Percentiles rank a stretch among this genome's conserved stretches.
Evolutionary conservation across 148 eudicot genomes (phyloP).

Genomic region (Agrostemma githago): DNA sequence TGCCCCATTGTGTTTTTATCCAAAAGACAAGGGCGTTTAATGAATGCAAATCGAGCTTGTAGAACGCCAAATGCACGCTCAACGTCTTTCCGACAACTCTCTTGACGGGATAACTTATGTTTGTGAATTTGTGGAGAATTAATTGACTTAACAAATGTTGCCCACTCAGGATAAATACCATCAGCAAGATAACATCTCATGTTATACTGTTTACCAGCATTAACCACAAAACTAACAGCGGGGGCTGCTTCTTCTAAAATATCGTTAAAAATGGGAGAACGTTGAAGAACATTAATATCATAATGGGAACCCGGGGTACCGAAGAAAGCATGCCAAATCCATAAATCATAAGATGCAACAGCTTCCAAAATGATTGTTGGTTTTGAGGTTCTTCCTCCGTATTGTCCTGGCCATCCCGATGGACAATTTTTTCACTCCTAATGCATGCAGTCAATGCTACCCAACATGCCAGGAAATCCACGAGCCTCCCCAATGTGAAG

Average conservation of each 20-base stretch:
- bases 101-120: not conserved
- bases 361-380: not conserved
- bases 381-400: too few species aligned
- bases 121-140: not conserved
- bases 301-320: too few species aligned
- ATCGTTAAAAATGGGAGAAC: too few species aligned
- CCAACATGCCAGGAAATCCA: not conserved
- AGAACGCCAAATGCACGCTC: not conserved
- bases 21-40: not conserved
- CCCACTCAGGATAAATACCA: not conserved
- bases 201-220: not conserved
- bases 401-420: too few species aligned
- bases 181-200: not conserved
- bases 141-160: constrained; percentile 5
- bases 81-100: not conserved
- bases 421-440: too few species aligned
- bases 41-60: constrained; percentile 3
- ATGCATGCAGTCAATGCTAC: not conserved
- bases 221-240: not conserved
- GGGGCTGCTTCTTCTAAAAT: not conserved
- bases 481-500: not conserved
- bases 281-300: too few species aligned
- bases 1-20: not conserved
- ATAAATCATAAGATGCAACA: not conserved
- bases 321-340: not conserved